Evolutionary conservation across 202 grass and related monocot species (phyloP).

Genomic region (Setaria viridis): DNA sequence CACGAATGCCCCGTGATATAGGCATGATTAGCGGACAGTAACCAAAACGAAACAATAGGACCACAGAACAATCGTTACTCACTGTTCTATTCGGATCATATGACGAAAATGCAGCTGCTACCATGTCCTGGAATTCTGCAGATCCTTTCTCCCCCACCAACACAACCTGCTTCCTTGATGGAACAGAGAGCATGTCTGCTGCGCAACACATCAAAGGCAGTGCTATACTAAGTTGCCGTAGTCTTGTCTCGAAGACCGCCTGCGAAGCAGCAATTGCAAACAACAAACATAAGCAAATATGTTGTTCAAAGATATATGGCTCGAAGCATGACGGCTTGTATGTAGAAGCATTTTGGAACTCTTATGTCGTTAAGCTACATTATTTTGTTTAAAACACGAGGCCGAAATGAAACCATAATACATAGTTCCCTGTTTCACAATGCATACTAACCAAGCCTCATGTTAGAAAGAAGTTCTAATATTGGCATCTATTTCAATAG

Average conservation of each 20-base stretch:
- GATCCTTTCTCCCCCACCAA: slow-evolving; percentile 75
- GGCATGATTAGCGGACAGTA: neutral
- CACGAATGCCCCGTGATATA: neutral
- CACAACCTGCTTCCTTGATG: slow-evolving; percentile 82
- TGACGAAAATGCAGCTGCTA: slow-evolving; percentile 59
- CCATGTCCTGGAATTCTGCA: slow-evolving; percentile 66
- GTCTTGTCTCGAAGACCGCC: slow-evolving; percentile 79
- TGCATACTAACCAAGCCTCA: neutral
- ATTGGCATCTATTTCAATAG: neutral
- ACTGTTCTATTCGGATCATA: slow-evolving; percentile 93
- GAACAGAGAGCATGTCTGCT: slow-evolving; percentile 75
- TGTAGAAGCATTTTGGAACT: neutral
- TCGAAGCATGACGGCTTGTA: neutral
- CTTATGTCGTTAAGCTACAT: slow-evolving; percentile 19
- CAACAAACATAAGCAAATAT: slow-evolving; percentile 7
- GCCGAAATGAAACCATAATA: no score
- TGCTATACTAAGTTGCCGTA: slow-evolving; percentile 83
- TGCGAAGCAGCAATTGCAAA: slow-evolving; percentile 40
- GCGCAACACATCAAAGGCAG: slow-evolving; percentile 93
- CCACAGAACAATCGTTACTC: slow-evolving; percentile 29
- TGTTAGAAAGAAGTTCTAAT: neutral
- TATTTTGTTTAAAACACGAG: neutral
- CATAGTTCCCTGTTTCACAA: no score
- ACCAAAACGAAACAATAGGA: neutral
- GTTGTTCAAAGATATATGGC: slow-evolving; percentile 8